Conservation (phyloP, 768 basidiomycete species). For the Tricholoma hemisulphureum region DNA sequence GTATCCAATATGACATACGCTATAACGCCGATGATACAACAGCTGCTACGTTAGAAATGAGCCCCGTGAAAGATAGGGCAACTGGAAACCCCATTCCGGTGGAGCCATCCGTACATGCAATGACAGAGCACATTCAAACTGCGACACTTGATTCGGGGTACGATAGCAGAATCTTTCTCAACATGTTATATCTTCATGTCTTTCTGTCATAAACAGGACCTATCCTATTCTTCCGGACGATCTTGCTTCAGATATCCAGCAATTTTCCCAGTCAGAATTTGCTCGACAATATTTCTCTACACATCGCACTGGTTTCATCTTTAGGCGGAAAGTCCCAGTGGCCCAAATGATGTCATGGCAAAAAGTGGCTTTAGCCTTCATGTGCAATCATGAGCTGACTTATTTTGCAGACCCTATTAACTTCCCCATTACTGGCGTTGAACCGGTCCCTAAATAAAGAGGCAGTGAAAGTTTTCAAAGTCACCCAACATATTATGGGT, state of each 20-base stretch:
- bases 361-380: constrained; percentile 43
- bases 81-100: constrained; percentile 64
- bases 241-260: constrained; percentile 80
- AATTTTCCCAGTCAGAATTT: constrained; percentile 83
- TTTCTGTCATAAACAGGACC: constrained; percentile 41
- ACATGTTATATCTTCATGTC: constrained; percentile 9
- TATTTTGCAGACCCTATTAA: constrained; percentile 53
- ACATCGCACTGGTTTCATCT: constrained; percentile 86
- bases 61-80: constrained; percentile 67
- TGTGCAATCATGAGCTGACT: not conserved
- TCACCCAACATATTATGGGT: constrained; percentile 91
- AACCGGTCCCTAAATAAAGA: constrained; percentile 68
- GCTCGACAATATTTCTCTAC: constrained; percentile 88
- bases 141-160: constrained; percentile 66
- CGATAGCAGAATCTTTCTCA: constrained; percentile 23
- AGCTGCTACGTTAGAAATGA: constrained; percentile 74
- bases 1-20: constrained; percentile 1
- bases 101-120: constrained; percentile 33
- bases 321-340: constrained; percentile 77
- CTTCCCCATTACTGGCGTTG: constrained; percentile 71
- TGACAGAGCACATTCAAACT: constrained; percentile 27
- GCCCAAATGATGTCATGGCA: constrained; percentile 92
- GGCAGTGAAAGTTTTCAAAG: constrained; percentile 82
- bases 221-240: constrained; percentile 79
- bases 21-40: constrained; percentile 9